Evolutionary conservation across 2,329 filamentous ascomycete genomes (phyloP).

Genomic region (Penicillium sp.): DNA sequence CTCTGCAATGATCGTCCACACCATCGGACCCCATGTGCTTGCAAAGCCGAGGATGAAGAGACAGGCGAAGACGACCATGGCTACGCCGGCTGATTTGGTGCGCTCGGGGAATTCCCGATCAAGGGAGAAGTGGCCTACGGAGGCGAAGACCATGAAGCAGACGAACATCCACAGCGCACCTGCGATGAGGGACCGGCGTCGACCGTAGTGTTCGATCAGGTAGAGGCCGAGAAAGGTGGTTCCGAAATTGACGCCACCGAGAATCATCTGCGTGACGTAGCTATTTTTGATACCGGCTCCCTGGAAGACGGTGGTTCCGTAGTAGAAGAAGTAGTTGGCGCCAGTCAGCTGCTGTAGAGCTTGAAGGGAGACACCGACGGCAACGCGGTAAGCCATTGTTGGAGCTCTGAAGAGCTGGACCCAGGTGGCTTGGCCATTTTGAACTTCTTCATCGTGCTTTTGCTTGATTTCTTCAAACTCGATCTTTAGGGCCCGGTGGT

Average conservation of each 20-base stretch:
- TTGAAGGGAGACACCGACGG: constrained; percentile 47
- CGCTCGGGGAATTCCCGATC: constrained; percentile 41
- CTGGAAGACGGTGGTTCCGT: constrained; percentile 56
- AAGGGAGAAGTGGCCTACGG: constrained; percentile 54
- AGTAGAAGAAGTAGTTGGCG: constrained; percentile 59
- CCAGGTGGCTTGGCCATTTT: constrained; percentile 38
- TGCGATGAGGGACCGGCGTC: constrained; percentile 68
- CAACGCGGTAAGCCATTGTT: constrained; percentile 47
- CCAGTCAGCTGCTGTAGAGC: constrained; percentile 50
- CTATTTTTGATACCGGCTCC: constrained; percentile 68
- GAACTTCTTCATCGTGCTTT: constrained; percentile 59
- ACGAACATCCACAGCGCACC: constrained; percentile 70
- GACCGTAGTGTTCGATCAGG: constrained; percentile 69
- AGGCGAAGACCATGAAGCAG: constrained; percentile 68
- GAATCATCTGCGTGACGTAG: constrained; percentile 67
- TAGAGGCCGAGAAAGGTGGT: constrained; percentile 70
- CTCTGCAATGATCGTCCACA: constrained; percentile 52
- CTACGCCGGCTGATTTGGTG: constrained; percentile 58
- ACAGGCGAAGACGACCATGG: constrained; percentile 72
- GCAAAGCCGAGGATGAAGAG: constrained; percentile 75
- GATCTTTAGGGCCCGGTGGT: constrained; percentile 56
- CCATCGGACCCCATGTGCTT: constrained; percentile 67
- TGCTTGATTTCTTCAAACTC: constrained; percentile 61
- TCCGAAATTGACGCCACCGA: constrained; percentile 68
- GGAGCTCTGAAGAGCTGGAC: constrained; percentile 46